Conservation (phyloP, 805 yeast genomes). For the Saccharomycopsis microspora region DNA sequence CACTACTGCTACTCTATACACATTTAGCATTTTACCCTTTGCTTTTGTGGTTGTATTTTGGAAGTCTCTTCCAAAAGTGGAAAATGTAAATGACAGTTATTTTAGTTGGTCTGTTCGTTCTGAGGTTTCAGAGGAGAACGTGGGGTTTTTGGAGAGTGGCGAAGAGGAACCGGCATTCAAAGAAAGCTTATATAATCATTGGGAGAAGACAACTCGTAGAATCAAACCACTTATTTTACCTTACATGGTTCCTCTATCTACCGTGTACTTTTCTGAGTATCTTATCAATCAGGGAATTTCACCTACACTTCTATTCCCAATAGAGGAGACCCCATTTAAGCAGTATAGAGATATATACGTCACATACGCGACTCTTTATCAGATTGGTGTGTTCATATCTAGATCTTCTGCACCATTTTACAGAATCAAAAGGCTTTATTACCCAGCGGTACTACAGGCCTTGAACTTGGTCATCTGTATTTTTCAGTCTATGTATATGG, state of each 20-base stretch:
- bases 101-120: neutral
- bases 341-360: constrained; percentile 81
- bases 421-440: constrained; percentile 45
- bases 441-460: constrained; percentile 56
- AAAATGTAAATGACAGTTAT: constrained; percentile 4
- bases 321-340: constrained; percentile 57
- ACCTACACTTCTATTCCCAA: constrained; percentile 75
- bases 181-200: neutral
- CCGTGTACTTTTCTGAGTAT: constrained; percentile 83
- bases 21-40: constrained; percentile 47
- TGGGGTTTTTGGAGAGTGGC: neutral
- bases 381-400: constrained; percentile 85
- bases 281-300: constrained; percentile 85
- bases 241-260: constrained; percentile 72
- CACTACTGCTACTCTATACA: constrained; percentile 41
- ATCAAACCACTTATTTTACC: constrained; percentile 41
- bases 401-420: constrained; percentile 68
- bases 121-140: constrained; percentile 1
- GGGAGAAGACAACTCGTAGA: constrained; percentile 20
- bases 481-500: constrained; percentile 50
- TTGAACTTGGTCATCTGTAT: constrained; percentile 49
- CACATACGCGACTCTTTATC: constrained; percentile 81
- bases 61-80: constrained; percentile 9
- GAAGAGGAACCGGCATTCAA: neutral
- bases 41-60: constrained; percentile 31